A percentile compares a stretch with the other conserved stretches of the same genome.
Conservation (phyloP, 108 stramenopile genomes). For the Cyclotella cryptica region DNA sequence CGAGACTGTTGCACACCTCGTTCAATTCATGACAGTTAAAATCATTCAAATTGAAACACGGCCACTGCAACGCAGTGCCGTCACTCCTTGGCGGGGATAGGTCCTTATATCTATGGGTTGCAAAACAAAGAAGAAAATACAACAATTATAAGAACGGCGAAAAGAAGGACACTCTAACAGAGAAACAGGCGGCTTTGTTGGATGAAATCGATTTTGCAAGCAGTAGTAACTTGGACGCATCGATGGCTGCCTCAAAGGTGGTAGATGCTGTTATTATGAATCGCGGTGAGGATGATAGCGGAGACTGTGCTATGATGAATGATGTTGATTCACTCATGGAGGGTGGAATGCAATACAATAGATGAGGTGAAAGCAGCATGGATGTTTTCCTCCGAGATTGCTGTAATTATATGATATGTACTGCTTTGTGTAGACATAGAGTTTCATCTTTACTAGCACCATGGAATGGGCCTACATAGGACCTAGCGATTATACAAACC, state of each 20-base stretch:
- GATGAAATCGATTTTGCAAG: slow-evolving; percentile 2
- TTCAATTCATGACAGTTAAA: slow-evolving; percentile 14
- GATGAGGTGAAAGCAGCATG: not conserved
- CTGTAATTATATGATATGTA: too few relatives aligned
- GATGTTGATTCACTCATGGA: not conserved
- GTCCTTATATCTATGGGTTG: slow-evolving; percentile 29
- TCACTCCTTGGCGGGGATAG: slow-evolving; percentile 24
- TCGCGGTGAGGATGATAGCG: not conserved
- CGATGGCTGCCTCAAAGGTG: slow-evolving; percentile 11
- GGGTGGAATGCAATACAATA: not conserved
- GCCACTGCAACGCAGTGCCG: slow-evolving; percentile 29
- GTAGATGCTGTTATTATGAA: slow-evolving; percentile 18
- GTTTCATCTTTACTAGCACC: too few relatives aligned
- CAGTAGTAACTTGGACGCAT: not conserved
- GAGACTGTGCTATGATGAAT: not conserved
- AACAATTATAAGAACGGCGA: not conserved
- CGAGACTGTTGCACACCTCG: not conserved
- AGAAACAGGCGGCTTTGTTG: slow-evolving; percentile 9
- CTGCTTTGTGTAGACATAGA: too few relatives aligned
- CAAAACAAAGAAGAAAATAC: slow-evolving; percentile 34
- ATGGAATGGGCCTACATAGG: too few relatives aligned
- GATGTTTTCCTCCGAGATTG: too few relatives aligned
- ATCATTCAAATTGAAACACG: slow-evolving; percentile 28
- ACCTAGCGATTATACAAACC: too few relatives aligned
- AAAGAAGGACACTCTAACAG: slow-evolving; percentile 2